Conservation (phyloP, 1,284 basidiomycete genomes). For the Marasmius oreades region DNA sequence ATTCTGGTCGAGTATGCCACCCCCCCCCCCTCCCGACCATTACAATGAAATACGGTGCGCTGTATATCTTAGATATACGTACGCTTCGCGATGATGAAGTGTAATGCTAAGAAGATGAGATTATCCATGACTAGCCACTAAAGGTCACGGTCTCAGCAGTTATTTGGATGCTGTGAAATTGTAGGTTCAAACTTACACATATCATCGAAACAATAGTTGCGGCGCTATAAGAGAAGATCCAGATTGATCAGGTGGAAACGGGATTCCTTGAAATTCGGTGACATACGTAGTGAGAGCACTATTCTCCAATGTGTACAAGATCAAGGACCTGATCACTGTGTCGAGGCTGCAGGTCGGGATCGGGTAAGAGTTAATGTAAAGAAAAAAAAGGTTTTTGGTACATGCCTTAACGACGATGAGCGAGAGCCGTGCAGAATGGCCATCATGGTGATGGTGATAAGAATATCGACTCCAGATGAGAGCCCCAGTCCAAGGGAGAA, state of each 20-base stretch:
- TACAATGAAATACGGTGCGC: no score
- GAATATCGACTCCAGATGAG: conserved; percentile 6
- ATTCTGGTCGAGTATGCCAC: no score
- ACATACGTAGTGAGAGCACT: conserved; percentile 10
- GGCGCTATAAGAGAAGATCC: background rate
- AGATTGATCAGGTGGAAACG: background rate
- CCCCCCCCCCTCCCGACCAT: no score
- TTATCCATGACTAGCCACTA: conserved; percentile 9
- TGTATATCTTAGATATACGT: no score
- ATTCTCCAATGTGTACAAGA: conserved; percentile 7
- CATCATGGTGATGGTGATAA: conserved; percentile 10
- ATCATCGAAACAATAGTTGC: conserved; percentile 7
- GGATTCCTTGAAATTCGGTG: no score
- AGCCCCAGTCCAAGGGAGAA: conserved; percentile 7
- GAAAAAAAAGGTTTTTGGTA: background rate
- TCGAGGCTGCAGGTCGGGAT: background rate
- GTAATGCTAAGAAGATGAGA: conserved; percentile 6
- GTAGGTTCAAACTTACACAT: background rate
- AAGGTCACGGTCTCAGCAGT: background rate
- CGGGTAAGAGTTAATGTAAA: background rate
- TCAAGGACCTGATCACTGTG: conserved; percentile 3
- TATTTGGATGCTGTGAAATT: no score
- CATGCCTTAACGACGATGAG: conserved; percentile 5
- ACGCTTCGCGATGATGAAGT: conserved; percentile 11
- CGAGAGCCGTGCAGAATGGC: background rate